Percentiles rank a stretch among this genome's conserved stretches.
Conservation (phyloP, 2,329 filamentous ascomycete genomes). For the Ophiostoma fasciatum region DNA sequence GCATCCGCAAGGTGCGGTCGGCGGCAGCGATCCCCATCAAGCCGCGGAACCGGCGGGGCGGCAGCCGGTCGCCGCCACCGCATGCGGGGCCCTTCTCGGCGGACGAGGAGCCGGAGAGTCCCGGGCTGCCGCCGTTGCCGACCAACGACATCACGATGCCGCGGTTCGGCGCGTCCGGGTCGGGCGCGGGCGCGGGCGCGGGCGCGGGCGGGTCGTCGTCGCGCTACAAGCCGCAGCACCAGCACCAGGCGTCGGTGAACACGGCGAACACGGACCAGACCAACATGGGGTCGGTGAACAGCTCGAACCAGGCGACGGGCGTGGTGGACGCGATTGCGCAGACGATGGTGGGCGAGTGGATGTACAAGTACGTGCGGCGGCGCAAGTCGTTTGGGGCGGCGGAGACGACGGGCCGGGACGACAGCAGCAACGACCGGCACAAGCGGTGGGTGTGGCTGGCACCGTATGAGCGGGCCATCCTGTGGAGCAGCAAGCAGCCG, state of each 20-base stretch:
- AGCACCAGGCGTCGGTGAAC: conserved; percentile 45
- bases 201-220: conserved; percentile 17
- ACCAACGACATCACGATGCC: conserved; percentile 54
- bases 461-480: conserved; percentile 86
- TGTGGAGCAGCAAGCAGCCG: conserved; percentile 98
- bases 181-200: no score
- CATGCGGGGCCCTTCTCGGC: conserved; percentile 36
- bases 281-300: conserved; percentile 34
- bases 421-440: conserved; percentile 65
- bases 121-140: conserved; percentile 57
- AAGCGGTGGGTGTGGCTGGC: conserved; percentile 98
- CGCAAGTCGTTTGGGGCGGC: conserved; percentile 80
- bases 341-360: conserved; percentile 97
- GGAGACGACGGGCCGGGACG: conserved; percentile 51
- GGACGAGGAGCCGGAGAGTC: conserved; percentile 53
- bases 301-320: conserved; percentile 51
- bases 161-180: conserved; percentile 26
- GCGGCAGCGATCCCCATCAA: conserved; percentile 54
- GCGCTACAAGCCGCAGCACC: conserved; percentile 32
- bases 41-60: conserved; percentile 23
- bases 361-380: conserved; percentile 80
- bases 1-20: conserved; percentile 72
- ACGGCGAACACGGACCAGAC: conserved; percentile 35
- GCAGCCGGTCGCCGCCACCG: conserved; percentile 45
- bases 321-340: conserved; percentile 95